phyloP scores from a whole-genome alignment of 2,329 filamentous ascomycete genomes.

The Cercospora beticola region DNA sequence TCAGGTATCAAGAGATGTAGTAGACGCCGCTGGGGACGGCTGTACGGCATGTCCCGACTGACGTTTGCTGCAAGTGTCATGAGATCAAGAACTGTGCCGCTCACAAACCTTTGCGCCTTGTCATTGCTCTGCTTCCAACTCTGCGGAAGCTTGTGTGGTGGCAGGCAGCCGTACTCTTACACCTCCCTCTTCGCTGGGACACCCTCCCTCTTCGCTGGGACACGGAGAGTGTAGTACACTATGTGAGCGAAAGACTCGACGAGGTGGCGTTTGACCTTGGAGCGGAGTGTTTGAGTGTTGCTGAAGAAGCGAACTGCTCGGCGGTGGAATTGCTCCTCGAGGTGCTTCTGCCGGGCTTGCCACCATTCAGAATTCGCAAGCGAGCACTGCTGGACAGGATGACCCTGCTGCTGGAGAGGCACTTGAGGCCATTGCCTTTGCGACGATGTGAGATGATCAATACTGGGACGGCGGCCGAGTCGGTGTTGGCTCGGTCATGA shows the following conservation, averaged over 20 bases:
- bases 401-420: neutral
- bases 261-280: neutral
- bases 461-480: neutral
- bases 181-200: neutral
- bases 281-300: neutral
- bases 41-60: neutral
- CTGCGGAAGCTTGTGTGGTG: neutral
- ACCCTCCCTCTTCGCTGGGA: neutral
- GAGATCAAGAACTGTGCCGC: neutral
- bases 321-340: neutral
- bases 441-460: neutral
- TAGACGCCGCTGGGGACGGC: neutral
- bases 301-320: neutral
- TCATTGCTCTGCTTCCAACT: neutral
- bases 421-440: neutral
- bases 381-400: neutral
- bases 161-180: neutral
- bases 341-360: neutral
- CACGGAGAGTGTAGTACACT: neutral
- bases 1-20: neutral
- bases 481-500: slow-evolving; percentile 1
- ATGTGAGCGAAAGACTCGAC: neutral
- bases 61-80: neutral
- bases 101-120: neutral
- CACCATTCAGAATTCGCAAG: neutral